phyloP scores from a whole-genome alignment of 805 yeast genomes.

The Wickerhamiella alocasiicola region DNA sequence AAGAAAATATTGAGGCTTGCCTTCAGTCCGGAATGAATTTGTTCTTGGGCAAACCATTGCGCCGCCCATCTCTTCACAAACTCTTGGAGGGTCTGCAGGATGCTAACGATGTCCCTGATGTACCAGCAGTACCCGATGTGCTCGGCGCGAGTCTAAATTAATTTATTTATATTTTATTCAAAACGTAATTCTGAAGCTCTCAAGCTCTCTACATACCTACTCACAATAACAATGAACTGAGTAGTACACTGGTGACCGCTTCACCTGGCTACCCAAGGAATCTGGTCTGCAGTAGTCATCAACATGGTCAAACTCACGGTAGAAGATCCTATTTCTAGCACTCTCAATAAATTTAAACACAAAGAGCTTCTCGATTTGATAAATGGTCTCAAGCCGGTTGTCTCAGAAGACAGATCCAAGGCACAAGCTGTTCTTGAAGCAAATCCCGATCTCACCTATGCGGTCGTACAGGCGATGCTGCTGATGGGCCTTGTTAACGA shows the following conservation, averaged over 20 bases:
- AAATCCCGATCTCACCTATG: conserved; percentile 65
- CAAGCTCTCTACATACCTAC: too few relatives aligned
- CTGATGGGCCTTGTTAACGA: conserved; percentile 29
- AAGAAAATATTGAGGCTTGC: conserved; percentile 76
- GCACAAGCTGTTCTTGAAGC: conserved; percentile 49
- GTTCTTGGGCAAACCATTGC: conserved; percentile 67
- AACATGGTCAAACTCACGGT: conserved; percentile 9
- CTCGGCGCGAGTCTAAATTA: too few relatives aligned
- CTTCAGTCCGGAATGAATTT: conserved; percentile 86
- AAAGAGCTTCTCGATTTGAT: conserved; percentile 38
- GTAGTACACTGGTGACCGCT: too few relatives aligned
- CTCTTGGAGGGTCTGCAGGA: conserved; percentile 17
- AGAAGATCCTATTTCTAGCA: conserved; percentile 34
- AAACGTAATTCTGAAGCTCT: too few relatives aligned
- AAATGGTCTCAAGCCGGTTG: conserved; percentile 45
- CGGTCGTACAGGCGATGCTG: conserved; percentile 58
- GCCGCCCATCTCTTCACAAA: conserved; percentile 23
- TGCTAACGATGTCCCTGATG: too few relatives aligned
- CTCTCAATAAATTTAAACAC: conserved; percentile 40
- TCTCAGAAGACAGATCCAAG: conserved; percentile 43
- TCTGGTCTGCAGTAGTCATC: conserved; percentile 13
- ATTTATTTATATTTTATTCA: too few relatives aligned
- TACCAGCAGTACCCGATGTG: too few relatives aligned
- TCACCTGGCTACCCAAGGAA: too few relatives aligned
- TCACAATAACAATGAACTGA: too few relatives aligned